Base-by-base conservation (phyloP, 1,284 basidiomycete genomes). In the Ceratobasidium papillatum region DNA sequence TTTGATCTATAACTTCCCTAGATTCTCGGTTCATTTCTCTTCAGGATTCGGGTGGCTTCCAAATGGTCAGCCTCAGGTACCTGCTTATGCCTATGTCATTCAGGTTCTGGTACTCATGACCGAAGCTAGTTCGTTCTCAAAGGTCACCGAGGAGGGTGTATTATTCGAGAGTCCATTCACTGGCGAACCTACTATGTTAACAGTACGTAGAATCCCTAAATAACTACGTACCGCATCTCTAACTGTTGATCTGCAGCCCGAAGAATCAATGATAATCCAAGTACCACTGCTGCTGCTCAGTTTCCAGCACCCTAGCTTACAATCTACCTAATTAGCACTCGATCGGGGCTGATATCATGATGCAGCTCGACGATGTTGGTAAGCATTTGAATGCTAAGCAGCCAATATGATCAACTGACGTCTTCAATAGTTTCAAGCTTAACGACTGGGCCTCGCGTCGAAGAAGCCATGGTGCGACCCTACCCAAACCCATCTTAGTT, bases 341-440 rank as follows among this genome's bases (percentile, higher is more conserved):
- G 3, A 94, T 95, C 58, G 93, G 94, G 3, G 92, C 91, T 19
- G 94, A 95, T 81, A 95, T 95, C 74, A 94, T 95, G 77, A 95
- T 95, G 94, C 93, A 95, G 80, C 85, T 95, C 14, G 93, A 95
- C 80, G 94, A 95, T 82, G 94, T 95, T 68, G 94, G 92, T 91
- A 78, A 81, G 90, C 83, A 41, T 36, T 7, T 54, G 27, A 32
- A 11, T 30, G 38, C 36, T 22, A 49, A 54, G 17, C 30, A 14
- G 12, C 22, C 8, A 59, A 11, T 66, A 36, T 19, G 14, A 30
- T 2, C 22, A 9, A 59, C 19, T 22, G 19, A 71, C 11, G 22
- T 14, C 38, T 64, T 36, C 1, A 19, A 27, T 76, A 93, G 92
- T 94, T 0, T 88, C 91, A 43, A 92, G 90, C 80, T 81, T 94